Conservation (phyloP, 2,329 filamentous ascomycete genomes). For the Calonectria honghensis region DNA sequence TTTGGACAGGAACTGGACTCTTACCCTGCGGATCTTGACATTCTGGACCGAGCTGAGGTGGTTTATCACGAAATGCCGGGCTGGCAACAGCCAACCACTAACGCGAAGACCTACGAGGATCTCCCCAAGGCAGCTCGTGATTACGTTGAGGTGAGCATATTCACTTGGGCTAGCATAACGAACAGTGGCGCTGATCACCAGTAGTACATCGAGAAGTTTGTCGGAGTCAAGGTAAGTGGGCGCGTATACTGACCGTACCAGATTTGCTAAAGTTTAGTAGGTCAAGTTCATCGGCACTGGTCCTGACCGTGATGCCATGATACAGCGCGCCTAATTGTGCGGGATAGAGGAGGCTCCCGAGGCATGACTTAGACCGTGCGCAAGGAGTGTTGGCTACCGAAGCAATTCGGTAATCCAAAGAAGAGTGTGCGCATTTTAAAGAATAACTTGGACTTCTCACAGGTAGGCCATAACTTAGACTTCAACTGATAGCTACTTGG, state of each 20-base stretch:
- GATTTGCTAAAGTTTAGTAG: slow-evolving; percentile 51
- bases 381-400: slow-evolving; percentile 40
- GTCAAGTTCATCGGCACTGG: slow-evolving; percentile 81
- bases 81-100: slow-evolving; percentile 80
- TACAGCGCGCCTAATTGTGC: slow-evolving; percentile 59
- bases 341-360: slow-evolving; percentile 37
- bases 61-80: slow-evolving; percentile 81
- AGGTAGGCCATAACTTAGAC: slow-evolving; percentile 33
- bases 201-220: slow-evolving; percentile 77
- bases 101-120: slow-evolving; percentile 75
- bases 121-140: slow-evolving; percentile 78
- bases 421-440: slow-evolving; percentile 40
- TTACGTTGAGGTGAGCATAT: slow-evolving; percentile 71
- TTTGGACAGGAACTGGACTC: slow-evolving; percentile 59
- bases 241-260: slow-evolving; percentile 37
- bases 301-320: slow-evolving; percentile 79
- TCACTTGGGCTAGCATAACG: slow-evolving; percentile 37
- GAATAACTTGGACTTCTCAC: slow-evolving; percentile 38
- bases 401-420: slow-evolving; percentile 38
- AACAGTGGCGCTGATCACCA: slow-evolving; percentile 41
- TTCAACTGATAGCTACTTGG: slow-evolving; percentile 38
- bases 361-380: slow-evolving; percentile 40
- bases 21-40: slow-evolving; percentile 78
- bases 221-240: slow-evolving; percentile 71
- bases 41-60: slow-evolving; percentile 76